Percentiles rank a stretch among this genome's conserved stretches.
Conservation (phyloP, 345 rosid species). For the Abelmoschus esculentus region DNA sequence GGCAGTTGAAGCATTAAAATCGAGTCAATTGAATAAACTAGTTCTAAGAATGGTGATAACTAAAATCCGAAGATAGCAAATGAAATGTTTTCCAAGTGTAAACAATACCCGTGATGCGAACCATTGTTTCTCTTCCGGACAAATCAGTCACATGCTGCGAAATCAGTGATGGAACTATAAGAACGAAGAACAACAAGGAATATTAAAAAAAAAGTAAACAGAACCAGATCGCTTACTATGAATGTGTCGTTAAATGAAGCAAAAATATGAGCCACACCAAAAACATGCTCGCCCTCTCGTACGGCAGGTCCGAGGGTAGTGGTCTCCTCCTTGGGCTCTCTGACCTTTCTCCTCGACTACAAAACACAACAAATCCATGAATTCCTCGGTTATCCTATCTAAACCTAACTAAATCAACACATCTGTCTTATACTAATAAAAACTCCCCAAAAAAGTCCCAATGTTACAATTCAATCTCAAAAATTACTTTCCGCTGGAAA, state of each 20-base stretch:
- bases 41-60: neutral
- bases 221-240: conserved; percentile 39
- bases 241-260: conserved; percentile 76
- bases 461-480: too few species aligned
- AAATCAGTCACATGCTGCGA: too few species aligned
- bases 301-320: conserved; percentile 77
- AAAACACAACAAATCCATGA: neutral
- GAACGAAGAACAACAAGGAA: too few species aligned
- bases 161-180: too few species aligned
- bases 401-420: too few species aligned
- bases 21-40: neutral
- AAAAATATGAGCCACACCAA: too few species aligned
- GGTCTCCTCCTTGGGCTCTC: conserved; percentile 83
- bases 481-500: too few species aligned
- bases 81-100: neutral
- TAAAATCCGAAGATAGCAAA: neutral
- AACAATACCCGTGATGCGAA: conserved; percentile 67
- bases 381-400: neutral
- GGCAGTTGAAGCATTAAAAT: neutral
- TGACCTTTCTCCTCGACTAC: conserved; percentile 66
- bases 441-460: too few species aligned
- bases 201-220: too few species aligned
- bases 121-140: conserved; percentile 72
- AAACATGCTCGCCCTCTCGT: conserved; percentile 37
- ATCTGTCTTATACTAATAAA: too few species aligned